These are phyloP conservation scores for Scedosporium boydii DNA, from an alignment of 2,329 filamentous ascomycete species.

Conservation along the genomic window DNA sequence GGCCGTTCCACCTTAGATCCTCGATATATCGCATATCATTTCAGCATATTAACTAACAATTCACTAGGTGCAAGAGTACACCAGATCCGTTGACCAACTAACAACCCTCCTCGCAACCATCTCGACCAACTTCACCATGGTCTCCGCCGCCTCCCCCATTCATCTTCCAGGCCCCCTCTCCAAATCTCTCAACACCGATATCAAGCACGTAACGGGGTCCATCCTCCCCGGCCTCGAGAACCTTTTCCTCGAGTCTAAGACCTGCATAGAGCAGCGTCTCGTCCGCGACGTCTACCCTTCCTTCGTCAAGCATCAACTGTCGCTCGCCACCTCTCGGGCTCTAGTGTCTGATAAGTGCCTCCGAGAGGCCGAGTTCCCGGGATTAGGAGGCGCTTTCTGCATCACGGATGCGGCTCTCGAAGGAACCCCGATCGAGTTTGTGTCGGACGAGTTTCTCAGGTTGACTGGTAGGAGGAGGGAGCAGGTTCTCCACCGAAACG, in stretches of 20 bases:
- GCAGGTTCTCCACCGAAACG: conserved; percentile 39
- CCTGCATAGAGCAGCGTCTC: conserved; percentile 33
- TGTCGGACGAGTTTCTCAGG: conserved; percentile 41
- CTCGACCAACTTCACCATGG: conserved; percentile 32
- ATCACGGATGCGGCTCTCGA: conserved; percentile 40
- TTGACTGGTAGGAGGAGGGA: conserved; percentile 37
- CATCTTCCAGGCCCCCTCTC: conserved; percentile 30
- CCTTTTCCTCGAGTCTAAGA: conserved; percentile 31
- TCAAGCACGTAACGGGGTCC: conserved; percentile 33
- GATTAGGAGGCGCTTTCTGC: conserved; percentile 49
- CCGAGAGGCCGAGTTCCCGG: conserved; percentile 32
- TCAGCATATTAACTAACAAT: not conserved
- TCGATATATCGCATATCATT: not conserved
- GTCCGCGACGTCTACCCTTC: conserved; percentile 37
- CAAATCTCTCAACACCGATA: conserved; percentile 31
- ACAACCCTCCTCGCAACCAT: conserved; percentile 27
- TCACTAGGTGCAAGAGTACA: conserved; percentile 31
- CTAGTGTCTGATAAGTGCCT: conserved; percentile 27
- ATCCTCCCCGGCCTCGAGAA: conserved; percentile 36
- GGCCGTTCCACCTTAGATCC: too few species aligned
- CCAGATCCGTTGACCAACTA: conserved; percentile 32
- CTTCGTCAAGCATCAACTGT: conserved; percentile 43
- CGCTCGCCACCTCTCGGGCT: conserved; percentile 32
- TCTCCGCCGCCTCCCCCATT: conserved; percentile 30
- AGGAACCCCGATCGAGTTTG: conserved; percentile 39